Base-by-base conservation (phyloP, 2,329 filamentous ascomycete genomes). In the Exophiala aquamarina region DNA sequence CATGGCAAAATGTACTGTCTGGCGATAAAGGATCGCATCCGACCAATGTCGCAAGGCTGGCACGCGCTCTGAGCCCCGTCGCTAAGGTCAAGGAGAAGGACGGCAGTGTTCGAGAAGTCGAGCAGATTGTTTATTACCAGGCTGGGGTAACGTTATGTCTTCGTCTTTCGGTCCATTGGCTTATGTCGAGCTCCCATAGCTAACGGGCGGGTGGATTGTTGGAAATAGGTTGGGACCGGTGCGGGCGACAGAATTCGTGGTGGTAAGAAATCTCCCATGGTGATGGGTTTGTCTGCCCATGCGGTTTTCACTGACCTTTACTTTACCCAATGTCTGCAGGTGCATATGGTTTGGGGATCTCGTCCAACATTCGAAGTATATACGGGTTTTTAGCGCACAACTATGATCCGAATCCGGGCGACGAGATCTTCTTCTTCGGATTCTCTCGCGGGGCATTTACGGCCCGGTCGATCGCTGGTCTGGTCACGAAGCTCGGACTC, bases 341-440 rank as follows among this genome's bases (percentile, higher is more conserved):
- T 8, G 37, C 43, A n/a, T 54, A 54, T 41, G 55, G 55, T 15
- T 44, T 47, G 11, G 55, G 55, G 4, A 32, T 58, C 10, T 48
- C 50, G 7, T 47, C 45, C 41, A 58, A 54, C 28, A 48, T 58
- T 26, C 47, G 54, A 1, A 47, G 52, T 8, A 48, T 53, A 3
- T 58, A 58, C 28, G 51, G 46, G 15, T 67, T 66, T 39, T 40
- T 65, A 18, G 60, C 62, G n/a, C 58, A 60, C 26, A 66, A 66
- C 44, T 66, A 67, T 47, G 54, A 58, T 11, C 49, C 56, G 3
- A 42, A 52, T 17, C 39, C 67, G 1, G 76, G 75, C 44, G 77
- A 76, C 43, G 67, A 75, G 53, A 72, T 76, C 40, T 73, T 72
- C 57, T 69, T 75, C 49, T 70, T 74, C 44, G 73, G 73, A 19